A percentile compares a stretch with the other conserved stretches of the same genome.
Conservation (phyloP, 495 filamentous ascomycete genomes). For the Xylaria telfairii region DNA sequence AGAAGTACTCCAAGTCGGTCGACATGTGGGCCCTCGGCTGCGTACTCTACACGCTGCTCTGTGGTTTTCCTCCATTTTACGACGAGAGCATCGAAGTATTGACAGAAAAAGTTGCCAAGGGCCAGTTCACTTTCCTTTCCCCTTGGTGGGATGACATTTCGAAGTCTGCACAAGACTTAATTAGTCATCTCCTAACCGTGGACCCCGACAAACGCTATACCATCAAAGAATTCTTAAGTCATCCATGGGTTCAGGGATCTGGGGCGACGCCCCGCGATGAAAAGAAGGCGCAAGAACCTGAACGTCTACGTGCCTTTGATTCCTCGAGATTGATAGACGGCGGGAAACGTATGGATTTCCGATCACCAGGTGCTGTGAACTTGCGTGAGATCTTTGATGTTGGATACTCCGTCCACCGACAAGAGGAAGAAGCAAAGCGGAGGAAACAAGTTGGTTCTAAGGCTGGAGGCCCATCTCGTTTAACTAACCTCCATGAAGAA, state of each 20-base stretch:
- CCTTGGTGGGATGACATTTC: constrained; percentile 99
- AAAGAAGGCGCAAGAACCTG: constrained; percentile 55
- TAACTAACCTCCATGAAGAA: constrained; percentile 72
- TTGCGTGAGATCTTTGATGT: constrained; percentile 97
- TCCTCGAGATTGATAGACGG: constrained; percentile 63
- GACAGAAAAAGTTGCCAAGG: constrained; percentile 95
- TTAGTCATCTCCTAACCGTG: constrained; percentile 90
- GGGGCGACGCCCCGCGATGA: constrained; percentile 65
- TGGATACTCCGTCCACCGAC: constrained; percentile 91
- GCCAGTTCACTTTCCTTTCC: constrained; percentile 96
- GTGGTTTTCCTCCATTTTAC: constrained; percentile 98
- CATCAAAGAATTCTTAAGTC: constrained; percentile 84
- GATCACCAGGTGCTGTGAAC: constrained; percentile 93
- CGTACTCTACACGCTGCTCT: constrained; percentile 94
- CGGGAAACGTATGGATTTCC: constrained; percentile 83
- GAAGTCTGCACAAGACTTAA: constrained; percentile 90
- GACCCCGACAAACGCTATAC: constrained; percentile 90
- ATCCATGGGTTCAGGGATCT: constrained; percentile 86
- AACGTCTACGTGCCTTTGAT: constrained; percentile 58
- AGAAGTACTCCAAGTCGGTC: constrained; percentile 97
- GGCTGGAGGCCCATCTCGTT: constrained; percentile 49
- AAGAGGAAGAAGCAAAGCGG: constrained; percentile 94
- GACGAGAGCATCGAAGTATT: constrained; percentile 97
- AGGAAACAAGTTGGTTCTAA: constrained; percentile 76
- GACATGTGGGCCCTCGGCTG: constrained; percentile 99